Percentiles rank a stretch among this genome's conserved stretches.
phyloP scores from a whole-genome alignment of 306 rosid species.

The Castanopsis chinensis region DNA sequence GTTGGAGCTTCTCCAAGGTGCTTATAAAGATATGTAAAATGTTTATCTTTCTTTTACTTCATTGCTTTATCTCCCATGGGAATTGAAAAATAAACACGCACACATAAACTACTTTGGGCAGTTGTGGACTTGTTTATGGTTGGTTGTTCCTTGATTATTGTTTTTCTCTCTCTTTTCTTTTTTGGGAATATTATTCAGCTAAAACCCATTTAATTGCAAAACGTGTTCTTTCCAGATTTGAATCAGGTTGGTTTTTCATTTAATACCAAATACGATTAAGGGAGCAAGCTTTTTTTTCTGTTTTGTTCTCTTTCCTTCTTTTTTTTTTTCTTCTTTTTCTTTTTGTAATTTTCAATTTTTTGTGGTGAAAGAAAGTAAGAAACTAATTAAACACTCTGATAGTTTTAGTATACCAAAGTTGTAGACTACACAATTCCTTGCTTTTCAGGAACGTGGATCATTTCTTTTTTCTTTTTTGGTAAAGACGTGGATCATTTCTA shows the following conservation, averaged over 20 bases:
- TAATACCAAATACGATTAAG: no score
- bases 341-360: no score
- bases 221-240: background rate
- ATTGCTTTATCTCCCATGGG: background rate
- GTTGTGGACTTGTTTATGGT: background rate
- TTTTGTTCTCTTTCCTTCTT: no score
- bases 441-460: background rate
- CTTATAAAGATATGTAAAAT: no score
- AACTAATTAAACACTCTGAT: no score
- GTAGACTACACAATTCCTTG: no score
- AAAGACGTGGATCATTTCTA: background rate
- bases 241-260: background rate
- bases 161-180: background rate
- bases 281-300: no score
- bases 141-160: background rate
- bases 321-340: no score
- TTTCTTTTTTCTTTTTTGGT: no score
- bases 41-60: background rate
- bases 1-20: constrained; percentile 89
- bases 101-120: no score
- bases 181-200: background rate
- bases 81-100: background rate
- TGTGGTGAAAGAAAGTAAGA: no score
- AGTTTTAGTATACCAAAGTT: no score
- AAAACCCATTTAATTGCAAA: background rate